Evolutionary conservation across 73 alveolate species (phyloP), one percentile per base, ranked within the genome.

Genomic region (Stentor roeselii): DNA sequence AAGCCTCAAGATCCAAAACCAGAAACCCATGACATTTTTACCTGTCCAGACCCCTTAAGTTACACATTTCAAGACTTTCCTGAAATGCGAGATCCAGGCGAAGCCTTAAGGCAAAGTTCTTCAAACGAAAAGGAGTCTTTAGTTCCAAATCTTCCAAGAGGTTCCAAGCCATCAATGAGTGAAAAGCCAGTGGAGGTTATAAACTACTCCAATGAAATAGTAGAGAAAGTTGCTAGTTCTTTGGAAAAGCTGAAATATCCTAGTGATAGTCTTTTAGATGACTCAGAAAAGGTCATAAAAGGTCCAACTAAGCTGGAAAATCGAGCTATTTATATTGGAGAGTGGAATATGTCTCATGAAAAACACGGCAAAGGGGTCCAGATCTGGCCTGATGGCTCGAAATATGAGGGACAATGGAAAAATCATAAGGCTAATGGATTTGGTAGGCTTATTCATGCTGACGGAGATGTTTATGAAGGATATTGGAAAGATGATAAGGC

Each of bases 361-460:
- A 50, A 50, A 21, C 67, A 50, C 21, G 67, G 67, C 6, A 6
- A 50, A 6, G 67, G 67, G 6, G 21, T 50, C 6, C 67, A 50
- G 67, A 50, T 50, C 21, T 50, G 67, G 67, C 30, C 21, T 50
- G 67, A 50, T 11, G 67, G 67, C 6, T 50, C 67, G 6, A 50
- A 50, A 50, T 50, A 50, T 50, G 67, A 50, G 21, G 67, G 67
- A 21, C 6, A 11, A 21, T 50, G 67, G 67, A 21, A 50, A 21
- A 6, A 50, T 50, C 6, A 50, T 50, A 50, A 50, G 21, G 67
- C 67, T 50, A 50, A 21, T 21, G 67, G 67, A 50, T 50, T 11
- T 50, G 67, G 67, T 11, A 50, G 67, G 67, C 67, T 50, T 50
- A 50, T 50, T 50, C 67, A 50, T 50, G 6, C 67, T 11, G 67